Percentiles rank a stretch among this genome's conserved stretches.
phyloP scores from a whole-genome alignment of 2,329 filamentous ascomycete genomes.

The Talaromyces amestolkiae region DNA sequence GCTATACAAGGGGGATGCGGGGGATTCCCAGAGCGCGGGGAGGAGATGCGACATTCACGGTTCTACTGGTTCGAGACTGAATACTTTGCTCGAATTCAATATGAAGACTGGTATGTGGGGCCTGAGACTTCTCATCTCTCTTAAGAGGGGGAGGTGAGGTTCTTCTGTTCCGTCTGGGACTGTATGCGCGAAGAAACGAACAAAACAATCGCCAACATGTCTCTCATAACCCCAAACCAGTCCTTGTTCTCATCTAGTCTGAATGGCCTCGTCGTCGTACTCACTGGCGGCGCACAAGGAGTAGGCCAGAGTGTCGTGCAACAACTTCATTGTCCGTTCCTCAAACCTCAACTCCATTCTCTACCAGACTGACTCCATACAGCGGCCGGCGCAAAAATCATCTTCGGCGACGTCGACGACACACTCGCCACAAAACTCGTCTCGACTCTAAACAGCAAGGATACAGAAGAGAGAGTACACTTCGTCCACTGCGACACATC shows the following conservation, averaged over 20 bases:
- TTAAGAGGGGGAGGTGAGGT: background rate
- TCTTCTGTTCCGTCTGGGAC: background rate
- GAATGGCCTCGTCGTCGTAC: background rate
- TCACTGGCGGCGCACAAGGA: background rate
- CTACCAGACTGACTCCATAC: background rate
- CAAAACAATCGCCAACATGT: background rate
- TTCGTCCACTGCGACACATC: constrained; percentile 1
- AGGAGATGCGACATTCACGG: background rate
- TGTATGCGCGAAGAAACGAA: background rate
- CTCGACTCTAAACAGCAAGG: constrained; percentile 7
- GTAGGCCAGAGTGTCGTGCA: background rate
- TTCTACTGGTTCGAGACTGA: background rate
- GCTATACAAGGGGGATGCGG: no score
- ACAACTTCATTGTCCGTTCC: background rate
- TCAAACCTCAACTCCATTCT: background rate
- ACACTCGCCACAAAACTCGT: background rate
- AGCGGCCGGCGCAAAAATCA: constrained; percentile 19
- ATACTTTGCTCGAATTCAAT: background rate
- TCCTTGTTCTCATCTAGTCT: background rate
- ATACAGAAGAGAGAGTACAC: background rate
- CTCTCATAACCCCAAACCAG: background rate
- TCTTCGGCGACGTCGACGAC: constrained; percentile 20
- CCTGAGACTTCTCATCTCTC: background rate
- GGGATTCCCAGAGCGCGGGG: background rate
- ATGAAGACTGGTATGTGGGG: background rate